phyloP scores from a whole-genome alignment of 2,329 filamentous ascomycete species.

The Pseudogymnoascus sp. region DNA sequence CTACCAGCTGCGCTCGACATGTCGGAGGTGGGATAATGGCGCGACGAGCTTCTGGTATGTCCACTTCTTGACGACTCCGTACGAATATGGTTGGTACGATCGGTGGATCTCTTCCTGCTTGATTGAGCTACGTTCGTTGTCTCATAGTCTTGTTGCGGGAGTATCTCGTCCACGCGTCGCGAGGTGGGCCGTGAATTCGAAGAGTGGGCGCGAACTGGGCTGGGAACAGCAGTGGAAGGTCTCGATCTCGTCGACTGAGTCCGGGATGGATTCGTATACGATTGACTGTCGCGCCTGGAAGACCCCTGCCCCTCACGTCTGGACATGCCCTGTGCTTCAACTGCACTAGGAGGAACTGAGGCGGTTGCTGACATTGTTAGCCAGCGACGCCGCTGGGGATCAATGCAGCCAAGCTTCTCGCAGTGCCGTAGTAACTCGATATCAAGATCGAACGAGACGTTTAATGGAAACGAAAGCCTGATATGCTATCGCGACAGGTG shows the following conservation, averaged over 20 bases:
- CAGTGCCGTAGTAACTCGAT: neutral
- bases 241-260: slow-evolving; percentile 24
- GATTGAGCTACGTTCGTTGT: slow-evolving; percentile 50
- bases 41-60: slow-evolving; percentile 35
- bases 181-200: slow-evolving; percentile 30
- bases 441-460: neutral
- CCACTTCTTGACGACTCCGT: slow-evolving; percentile 29
- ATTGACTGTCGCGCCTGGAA: slow-evolving; percentile 16
- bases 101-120: slow-evolving; percentile 19
- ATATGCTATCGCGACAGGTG: slow-evolving; percentile 4
- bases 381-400: neutral
- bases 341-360: slow-evolving; percentile 16
- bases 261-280: slow-evolving; percentile 21
- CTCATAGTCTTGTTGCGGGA: slow-evolving; percentile 63
- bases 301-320: slow-evolving; percentile 15
- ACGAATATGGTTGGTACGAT: slow-evolving; percentile 18
- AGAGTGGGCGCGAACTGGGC: slow-evolving; percentile 22
- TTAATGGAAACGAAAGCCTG: neutral
- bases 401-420: slow-evolving; percentile 5
- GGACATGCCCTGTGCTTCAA: slow-evolving; percentile 20
- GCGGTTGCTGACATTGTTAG: slow-evolving; percentile 14
- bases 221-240: slow-evolving; percentile 13
- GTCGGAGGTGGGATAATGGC: slow-evolving; percentile 29
- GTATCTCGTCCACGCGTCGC: slow-evolving; percentile 35
- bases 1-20: slow-evolving; percentile 40